Evolutionary conservation across 129 eudicot genomes (phyloP), one percentile per base, ranked within the genome.

Genomic region (carrot (Daucus carota)): DNA sequence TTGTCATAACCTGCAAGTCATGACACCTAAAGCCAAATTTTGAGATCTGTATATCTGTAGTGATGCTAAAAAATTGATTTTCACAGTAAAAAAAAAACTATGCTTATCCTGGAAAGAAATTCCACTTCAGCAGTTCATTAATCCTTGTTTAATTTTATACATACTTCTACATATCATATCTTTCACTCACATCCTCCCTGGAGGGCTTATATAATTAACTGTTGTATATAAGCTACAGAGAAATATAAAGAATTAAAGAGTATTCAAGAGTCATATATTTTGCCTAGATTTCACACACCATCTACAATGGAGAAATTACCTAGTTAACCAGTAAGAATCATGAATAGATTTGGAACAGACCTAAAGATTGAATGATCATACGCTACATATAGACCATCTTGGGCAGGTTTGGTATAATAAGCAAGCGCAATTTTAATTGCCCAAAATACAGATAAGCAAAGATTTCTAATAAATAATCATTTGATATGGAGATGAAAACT

Each of bases 1-100:
- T 76, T 73, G 99, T 91, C 95, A 95, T 76, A 82, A 95, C 83
- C 97, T 93, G 97, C 82, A 90, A 63, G 66, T 14, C 74, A 50
- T 63, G 57, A 76, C 68, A 68, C 48, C 75, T 78, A 71, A 66
- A 70, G 75, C 73, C 43, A 83, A 36, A 72, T 76, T 80, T 79
- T 50, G 74, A 80, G 31, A 76, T 50, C 45, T 29, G 66, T 44
- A 77, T 3, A 20, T 52, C 40, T 50, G 13, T 38, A 50, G 12
- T 42, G 52, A 20, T 24, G 78, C 59, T n/a, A n/a, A n/a, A n/a
- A n/a, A n/a, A 9, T 42, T 20, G 31, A 43, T 40, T 36, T n/a
- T n/a, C n/a, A n/a, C n/a, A n/a, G n/a, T n/a, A n/a, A n/a, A n/a
- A n/a, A n/a, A n/a, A n/a, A n/a, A n/a, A n/a, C n/a, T n/a, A n/a